Conservation (phyloP, 2,329 filamentous ascomycete genomes). For the Pezicula neosporulosa region DNA sequence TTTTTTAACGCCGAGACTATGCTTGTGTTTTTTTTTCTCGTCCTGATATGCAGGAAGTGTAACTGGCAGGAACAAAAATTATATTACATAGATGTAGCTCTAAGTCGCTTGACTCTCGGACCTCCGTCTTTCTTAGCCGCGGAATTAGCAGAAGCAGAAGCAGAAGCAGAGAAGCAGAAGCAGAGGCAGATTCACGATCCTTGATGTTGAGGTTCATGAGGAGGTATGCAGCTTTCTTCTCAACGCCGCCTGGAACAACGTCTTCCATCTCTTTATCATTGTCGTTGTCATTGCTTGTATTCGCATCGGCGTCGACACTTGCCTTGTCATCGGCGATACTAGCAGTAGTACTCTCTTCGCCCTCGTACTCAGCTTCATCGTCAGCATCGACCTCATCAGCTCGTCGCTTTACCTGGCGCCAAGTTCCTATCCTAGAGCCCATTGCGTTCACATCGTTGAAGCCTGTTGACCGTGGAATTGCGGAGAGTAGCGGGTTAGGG, state of each 20-base stretch:
- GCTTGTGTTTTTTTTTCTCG: too few relatives aligned
- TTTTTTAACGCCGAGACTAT: too few relatives aligned
- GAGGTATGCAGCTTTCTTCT: conserved; percentile 44
- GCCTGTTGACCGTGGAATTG: conserved; percentile 36
- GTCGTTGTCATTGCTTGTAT: conserved; percentile 9
- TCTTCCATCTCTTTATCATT: conserved; percentile 10
- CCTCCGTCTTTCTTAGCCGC: conserved; percentile 4
- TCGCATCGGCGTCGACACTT: conserved; percentile 6
- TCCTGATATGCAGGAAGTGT: too few relatives aligned
- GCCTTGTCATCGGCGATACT: conserved; percentile 16
- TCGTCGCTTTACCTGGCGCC: conserved; percentile 13
- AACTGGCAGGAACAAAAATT: too few relatives aligned
- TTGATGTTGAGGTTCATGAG: conserved; percentile 44
- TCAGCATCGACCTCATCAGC: conserved; percentile 17
- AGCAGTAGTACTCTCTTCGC: conserved; percentile 16
- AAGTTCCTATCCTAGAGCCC: not conserved
- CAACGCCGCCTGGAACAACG: conserved; percentile 21
- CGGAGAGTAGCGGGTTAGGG: conserved; percentile 40
- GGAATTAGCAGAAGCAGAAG: not conserved
- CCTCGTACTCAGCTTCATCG: conserved; percentile 22
- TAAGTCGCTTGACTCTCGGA: conserved; percentile 36
- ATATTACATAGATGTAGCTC: conserved; percentile 33
- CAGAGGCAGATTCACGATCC: conserved; percentile 22
- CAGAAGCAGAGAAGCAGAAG: not conserved
- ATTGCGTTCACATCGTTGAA: not conserved